Evolutionary conservation across 2,329 filamentous ascomycete genomes (phyloP), one percentile per base, ranked within the genome.

Genomic region (Zelopaecilomyces penicillatus): DNA sequence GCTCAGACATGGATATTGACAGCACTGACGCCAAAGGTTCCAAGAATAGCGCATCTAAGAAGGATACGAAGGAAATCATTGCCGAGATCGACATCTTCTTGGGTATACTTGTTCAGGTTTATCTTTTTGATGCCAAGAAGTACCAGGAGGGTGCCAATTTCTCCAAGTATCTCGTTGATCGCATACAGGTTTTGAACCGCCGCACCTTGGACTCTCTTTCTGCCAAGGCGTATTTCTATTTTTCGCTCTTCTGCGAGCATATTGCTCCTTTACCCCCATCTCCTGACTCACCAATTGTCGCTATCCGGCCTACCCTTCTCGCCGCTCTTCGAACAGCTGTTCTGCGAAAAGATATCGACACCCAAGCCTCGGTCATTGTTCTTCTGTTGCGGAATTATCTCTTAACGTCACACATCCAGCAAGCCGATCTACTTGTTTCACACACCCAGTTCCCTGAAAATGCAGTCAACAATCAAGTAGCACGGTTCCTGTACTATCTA

Each of bases 141-240:
- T 84, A 82, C 59, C 76, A 93, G 63, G 79, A 80, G 51, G 93
- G 93, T 44, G 82, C 83, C 52, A 77, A 86, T 48, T 95, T 97
- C 68, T 97, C 93, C 30, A 80, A 80, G 54, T 80, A 82, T 56
- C 76, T 98, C 43, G 82, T 89, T 42, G 86, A 91, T 61, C 84
- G 85, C 61, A 83, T 97, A 63, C 88, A 94, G 59, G 76, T 82
- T 43, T 76, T 95, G 62, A 98, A 98, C 73, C 85, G 93, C 51
- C 83, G 93, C 57, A 97, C 93, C 27, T 73, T 98, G 50, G 93
- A 98, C 66, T 89, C 90, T 41, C 80, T 98, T 47, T 87, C 90
- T 47, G 89, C 91, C 53, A 94, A 94, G 67, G 89, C 91, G 51
- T 98, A 96, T 76, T 97, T 96, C 69, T 98, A 98, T 75, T 95